Conservation (phyloP, 139 green algal species). For the Tetradesmus lagerheimii region DNA sequence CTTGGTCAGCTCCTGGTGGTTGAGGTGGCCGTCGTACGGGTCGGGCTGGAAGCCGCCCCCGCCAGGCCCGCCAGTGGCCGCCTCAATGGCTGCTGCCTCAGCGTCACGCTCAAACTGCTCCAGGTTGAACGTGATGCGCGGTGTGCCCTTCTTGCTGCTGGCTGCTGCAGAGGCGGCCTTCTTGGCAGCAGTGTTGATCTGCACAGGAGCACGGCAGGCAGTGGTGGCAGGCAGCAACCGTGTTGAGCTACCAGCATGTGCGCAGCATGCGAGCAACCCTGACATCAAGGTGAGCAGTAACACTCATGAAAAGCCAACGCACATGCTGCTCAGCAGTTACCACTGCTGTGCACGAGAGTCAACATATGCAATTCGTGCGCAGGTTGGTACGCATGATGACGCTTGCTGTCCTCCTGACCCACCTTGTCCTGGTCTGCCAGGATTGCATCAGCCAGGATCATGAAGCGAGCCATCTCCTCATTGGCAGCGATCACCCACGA, state of each 20-base stretch:
- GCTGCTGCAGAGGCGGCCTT: neutral
- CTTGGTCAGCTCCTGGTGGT: conserved; percentile 89
- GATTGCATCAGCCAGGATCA: conserved; percentile 84
- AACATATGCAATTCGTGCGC: too few species aligned
- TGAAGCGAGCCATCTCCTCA: conserved; percentile 83
- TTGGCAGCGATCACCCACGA: conserved; percentile 61
- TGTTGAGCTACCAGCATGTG: too few species aligned
- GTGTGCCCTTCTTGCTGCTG: neutral
- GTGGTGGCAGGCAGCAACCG: too few species aligned
- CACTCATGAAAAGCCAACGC: too few species aligned
- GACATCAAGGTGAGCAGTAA: too few species aligned
- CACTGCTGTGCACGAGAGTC: too few species aligned
- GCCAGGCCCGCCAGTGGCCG: neutral
- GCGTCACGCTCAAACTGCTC: conserved; percentile 23
- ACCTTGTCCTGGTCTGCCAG: conserved; percentile 67
- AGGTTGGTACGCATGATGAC: too few species aligned
- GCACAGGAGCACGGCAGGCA: neutral
- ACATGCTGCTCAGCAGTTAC: too few species aligned
- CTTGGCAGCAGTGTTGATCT: conserved; percentile 44
- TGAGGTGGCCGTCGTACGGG: conserved; percentile 87
- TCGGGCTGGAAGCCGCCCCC: conserved; percentile 47
- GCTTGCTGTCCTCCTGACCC: neutral
- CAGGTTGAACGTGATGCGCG: conserved; percentile 22
- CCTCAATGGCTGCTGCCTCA: conserved; percentile 5
- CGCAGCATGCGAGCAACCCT: too few species aligned